Evolutionary conservation across 768 basidiomycete species (phyloP).

Genomic region (Antrodiella citrinella): DNA sequence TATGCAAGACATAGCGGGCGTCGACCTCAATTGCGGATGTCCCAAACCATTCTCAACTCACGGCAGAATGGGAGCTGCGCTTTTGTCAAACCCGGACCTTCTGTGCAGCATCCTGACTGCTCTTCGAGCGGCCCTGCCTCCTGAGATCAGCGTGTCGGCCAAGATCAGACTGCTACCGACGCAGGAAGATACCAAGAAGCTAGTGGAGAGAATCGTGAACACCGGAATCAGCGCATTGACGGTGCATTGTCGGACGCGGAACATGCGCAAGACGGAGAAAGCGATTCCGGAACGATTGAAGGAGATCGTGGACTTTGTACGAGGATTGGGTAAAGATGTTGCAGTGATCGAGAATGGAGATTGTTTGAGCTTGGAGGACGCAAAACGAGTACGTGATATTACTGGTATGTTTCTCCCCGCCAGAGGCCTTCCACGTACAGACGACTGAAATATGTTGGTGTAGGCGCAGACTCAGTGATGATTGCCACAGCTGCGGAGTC

Average conservation of each 20-base stretch:
- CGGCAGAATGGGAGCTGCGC: conserved; percentile 93
- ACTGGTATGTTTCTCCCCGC: conserved; percentile 48
- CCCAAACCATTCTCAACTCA: conserved; percentile 94
- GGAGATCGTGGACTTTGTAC: conserved; percentile 84
- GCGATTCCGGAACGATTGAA: conserved; percentile 72
- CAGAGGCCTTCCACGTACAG: neutral
- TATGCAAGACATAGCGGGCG: conserved; percentile 80
- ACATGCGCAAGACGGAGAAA: conserved; percentile 77
- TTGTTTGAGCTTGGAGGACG: conserved; percentile 72
- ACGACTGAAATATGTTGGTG: neutral
- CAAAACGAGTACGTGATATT: conserved; percentile 58
- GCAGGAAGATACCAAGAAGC: conserved; percentile 79
- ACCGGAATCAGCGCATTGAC: conserved; percentile 89
- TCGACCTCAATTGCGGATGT: conserved; percentile 98
- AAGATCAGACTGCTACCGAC: conserved; percentile 87
- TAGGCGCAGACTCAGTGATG: conserved; percentile 89
- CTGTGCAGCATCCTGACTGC: conserved; percentile 83
- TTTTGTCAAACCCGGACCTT: conserved; percentile 86
- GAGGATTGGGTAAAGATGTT: conserved; percentile 63
- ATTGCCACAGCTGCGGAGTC: conserved; percentile 91
- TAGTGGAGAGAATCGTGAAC: conserved; percentile 81
- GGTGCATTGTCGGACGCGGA: conserved; percentile 90
- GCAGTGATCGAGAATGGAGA: conserved; percentile 94
- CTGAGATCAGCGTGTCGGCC: conserved; percentile 81
- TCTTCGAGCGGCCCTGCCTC: conserved; percentile 62